phyloP scores from a whole-genome alignment of 139 green algal species.

The Eudorina sp. region DNA sequence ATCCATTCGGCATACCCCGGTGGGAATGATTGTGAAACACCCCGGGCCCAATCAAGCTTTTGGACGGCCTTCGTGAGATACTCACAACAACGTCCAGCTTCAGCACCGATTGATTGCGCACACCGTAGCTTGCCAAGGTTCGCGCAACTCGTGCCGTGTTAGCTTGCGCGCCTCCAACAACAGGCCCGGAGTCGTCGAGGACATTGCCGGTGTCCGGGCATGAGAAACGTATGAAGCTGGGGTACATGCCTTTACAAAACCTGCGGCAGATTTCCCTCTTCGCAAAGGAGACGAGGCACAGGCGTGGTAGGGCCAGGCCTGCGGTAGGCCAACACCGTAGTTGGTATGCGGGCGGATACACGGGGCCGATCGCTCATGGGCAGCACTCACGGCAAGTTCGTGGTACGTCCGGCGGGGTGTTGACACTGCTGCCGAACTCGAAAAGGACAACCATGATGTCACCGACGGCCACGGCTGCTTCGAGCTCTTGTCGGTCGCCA shows the following conservation, averaged over 20 bases:
- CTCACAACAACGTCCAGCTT: not conserved
- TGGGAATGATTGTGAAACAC: not conserved
- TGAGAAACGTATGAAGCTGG: not conserved
- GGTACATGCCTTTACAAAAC: not conserved
- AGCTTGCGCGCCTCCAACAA: not conserved
- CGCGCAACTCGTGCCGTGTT: not conserved
- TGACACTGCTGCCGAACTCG: not conserved
- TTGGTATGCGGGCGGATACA: not conserved
- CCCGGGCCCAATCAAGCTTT: not conserved
- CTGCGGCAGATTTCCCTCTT: not conserved
- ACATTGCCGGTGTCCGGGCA: not conserved
- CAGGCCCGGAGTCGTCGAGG: not conserved
- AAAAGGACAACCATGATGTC: not conserved
- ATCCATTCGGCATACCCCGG: not conserved
- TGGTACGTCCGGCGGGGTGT: not conserved
- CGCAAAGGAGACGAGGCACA: not conserved
- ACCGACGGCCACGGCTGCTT: not conserved
- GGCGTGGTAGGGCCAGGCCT: not conserved
- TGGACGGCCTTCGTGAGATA: not conserved
- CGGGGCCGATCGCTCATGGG: not conserved
- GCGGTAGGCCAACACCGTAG: not conserved
- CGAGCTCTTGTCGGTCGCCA: not conserved
- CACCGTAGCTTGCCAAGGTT: not conserved
- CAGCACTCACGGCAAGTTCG: not conserved
- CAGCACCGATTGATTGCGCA: not conserved